Base-by-base conservation (phyloP, 208 protist species). In the Wallacemonas rigidus region DNA sequence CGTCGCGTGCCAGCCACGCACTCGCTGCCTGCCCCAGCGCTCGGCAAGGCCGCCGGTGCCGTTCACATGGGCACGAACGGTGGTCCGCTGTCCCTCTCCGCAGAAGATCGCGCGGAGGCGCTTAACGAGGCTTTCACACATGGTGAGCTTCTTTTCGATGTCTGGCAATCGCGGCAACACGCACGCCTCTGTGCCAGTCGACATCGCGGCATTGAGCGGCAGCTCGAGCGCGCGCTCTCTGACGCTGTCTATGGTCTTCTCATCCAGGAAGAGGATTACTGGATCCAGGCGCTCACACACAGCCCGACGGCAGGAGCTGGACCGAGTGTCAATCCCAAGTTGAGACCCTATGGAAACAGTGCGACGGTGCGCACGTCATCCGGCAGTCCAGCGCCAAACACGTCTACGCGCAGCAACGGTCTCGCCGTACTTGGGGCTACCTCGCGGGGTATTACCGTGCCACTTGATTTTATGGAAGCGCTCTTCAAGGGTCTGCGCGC, bases 151-250 rank as follows among this genome's bases (percentile, higher is more conserved):
- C 71, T 95, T 47, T 91, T 93, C 47, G 70, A 75, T 36, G 82
- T 72, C 76, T 95, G 88, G 88, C 79, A 81, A 2, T 44, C 72
- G 3, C 83, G 91, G 15, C 80, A 88, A 67, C 69, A 77, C 12
- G 67, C 67, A 61, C 83, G 88, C 6, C 36, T 79, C 36, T 50
- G 73, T 1, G 56, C 82, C 8, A 61, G 72, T 11, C 70, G 83
- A 51, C 61, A 69, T 1, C 71, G 60, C 5, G 69, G 55, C 9
- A n/a, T 95, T 1, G 80, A 79, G 12, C 55, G 75, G 5, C 58
- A 71, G 5, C 60, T 95, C 51, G 54, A 69, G 3, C 47, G 40
- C 9, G 72, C 64, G 11, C 71, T 95, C 43, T 81, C 81, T 69
- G 70, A 69, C 45, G 79, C 56, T 8, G 78, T 87, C n/a, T 76